Percentiles rank a stretch among this genome's conserved stretches.
phyloP scores from a whole-genome alignment of 2,329 filamentous ascomycete species.

The Magnaporthales sp. region DNA sequence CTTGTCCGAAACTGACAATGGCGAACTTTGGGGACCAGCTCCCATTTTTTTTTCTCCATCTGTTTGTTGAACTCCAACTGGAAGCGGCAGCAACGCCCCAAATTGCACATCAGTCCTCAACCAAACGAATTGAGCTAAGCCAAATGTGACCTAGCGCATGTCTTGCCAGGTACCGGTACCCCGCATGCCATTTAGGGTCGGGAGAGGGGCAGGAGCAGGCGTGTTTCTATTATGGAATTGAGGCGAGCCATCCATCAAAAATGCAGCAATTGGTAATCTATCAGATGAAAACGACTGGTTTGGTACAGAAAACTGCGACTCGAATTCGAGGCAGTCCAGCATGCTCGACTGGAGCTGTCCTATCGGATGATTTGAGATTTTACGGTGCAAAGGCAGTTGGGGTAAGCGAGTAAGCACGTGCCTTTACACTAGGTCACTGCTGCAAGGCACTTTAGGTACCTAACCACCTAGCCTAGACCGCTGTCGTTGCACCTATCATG shows the following conservation, averaged over 20 bases:
- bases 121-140: slow-evolving; percentile 29
- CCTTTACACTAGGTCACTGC: too few relatives aligned
- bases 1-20: background rate
- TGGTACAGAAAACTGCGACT: background rate
- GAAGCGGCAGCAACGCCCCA: slow-evolving; percentile 3
- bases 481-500: background rate
- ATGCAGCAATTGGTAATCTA: too few relatives aligned
- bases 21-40: slow-evolving; percentile 4
- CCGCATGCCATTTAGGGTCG: background rate
- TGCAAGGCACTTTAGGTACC: background rate
- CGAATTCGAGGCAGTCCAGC: background rate
- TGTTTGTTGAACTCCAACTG: slow-evolving; percentile 6
- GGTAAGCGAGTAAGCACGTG: too few relatives aligned
- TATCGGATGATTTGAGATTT: background rate
- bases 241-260: background rate
- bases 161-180: slow-evolving; percentile 5
- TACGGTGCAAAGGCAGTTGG: background rate
- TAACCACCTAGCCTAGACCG: background rate
- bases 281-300: background rate
- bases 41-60: slow-evolving; percentile 6
- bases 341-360: background rate
- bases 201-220: background rate
- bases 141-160: slow-evolving; percentile 6
- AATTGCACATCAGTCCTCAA: slow-evolving; percentile 26
- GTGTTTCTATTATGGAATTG: background rate